These are phyloP conservation scores for Debaryomyces castellii DNA, from an alignment of 805 yeast genomes.

Conservation along the genomic window DNA sequence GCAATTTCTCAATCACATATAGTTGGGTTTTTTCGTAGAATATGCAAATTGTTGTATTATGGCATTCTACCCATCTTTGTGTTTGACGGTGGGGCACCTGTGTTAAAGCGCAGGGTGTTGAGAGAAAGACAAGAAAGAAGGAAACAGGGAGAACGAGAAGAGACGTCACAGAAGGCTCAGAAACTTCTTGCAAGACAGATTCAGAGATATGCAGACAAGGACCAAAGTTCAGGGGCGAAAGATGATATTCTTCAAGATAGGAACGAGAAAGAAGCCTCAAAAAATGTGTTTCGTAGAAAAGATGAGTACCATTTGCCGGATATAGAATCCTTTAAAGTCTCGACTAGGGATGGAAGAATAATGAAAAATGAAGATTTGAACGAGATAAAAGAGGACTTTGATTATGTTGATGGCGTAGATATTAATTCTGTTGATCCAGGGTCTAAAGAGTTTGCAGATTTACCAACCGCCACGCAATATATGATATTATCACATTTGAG, in stretches of 20 bases:
- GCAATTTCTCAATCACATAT: constrained; percentile 78
- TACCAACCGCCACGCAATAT: constrained; percentile 87
- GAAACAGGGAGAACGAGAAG: constrained; percentile 64
- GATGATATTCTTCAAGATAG: neutral
- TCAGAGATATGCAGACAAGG: constrained; percentile 50
- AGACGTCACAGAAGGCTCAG: constrained; percentile 73
- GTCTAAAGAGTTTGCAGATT: constrained; percentile 67
- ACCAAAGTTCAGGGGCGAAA: neutral
- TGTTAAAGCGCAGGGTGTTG: constrained; percentile 76
- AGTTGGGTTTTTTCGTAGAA: constrained; percentile 92
- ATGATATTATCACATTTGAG: constrained; percentile 82
- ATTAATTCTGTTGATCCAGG: constrained; percentile 78
- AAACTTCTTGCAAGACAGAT: constrained; percentile 76
- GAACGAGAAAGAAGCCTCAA: constrained; percentile 2
- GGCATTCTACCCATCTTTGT: constrained; percentile 90
- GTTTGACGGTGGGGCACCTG: constrained; percentile 94
- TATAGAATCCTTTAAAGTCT: constrained; percentile 53
- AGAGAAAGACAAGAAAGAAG: constrained; percentile 68
- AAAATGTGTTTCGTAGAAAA: constrained; percentile 25
- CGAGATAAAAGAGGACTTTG: constrained; percentile 50
- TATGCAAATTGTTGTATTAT: constrained; percentile 83
- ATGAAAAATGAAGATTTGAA: constrained; percentile 72
- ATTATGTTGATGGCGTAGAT: constrained; percentile 66
- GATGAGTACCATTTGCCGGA: constrained; percentile 90
- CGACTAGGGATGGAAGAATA: constrained; percentile 66